Conservation (phyloP, 2,329 filamentous ascomycete genomes). For the Phaeosphaeria sp. region DNA sequence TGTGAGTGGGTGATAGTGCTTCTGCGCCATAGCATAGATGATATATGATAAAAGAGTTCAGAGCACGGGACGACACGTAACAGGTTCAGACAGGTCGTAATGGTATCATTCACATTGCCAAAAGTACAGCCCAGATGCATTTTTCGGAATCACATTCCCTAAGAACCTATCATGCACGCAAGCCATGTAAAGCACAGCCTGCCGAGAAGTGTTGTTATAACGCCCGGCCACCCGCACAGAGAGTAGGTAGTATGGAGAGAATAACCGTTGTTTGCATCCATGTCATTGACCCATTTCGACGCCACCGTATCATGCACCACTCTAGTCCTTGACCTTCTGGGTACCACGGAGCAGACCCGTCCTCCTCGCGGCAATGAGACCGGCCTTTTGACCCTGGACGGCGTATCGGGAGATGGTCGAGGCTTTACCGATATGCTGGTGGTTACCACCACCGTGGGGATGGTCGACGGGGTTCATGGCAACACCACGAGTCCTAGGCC, state of each 20-base stretch:
- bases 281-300: conserved; percentile 36
- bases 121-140: conserved; percentile 42
- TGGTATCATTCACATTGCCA: conserved; percentile 25
- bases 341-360: conserved; percentile 99
- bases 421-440: conserved; percentile 99
- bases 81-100: not conserved
- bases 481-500: conserved; percentile 99
- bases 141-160: conserved; percentile 49
- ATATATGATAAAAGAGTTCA: no score
- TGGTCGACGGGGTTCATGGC: conserved; percentile 99
- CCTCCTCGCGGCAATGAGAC: conserved; percentile 99
- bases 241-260: conserved; percentile 41
- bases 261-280: conserved; percentile 46
- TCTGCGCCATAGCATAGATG: not conserved
- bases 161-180: conserved; percentile 45
- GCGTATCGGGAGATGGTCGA: conserved; percentile 99
- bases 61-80: no score
- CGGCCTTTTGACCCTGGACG: conserved; percentile 98
- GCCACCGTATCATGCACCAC: conserved; percentile 35
- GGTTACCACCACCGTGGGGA: conserved; percentile 84
- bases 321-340: conserved; percentile 95
- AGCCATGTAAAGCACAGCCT: conserved; percentile 42
- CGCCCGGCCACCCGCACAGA: conserved; percentile 47
- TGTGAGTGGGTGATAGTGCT: not conserved
- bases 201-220: conserved; percentile 46